phyloP scores from a whole-genome alignment of 495 filamentous ascomycete species.

The Daldinia loculata region DNA sequence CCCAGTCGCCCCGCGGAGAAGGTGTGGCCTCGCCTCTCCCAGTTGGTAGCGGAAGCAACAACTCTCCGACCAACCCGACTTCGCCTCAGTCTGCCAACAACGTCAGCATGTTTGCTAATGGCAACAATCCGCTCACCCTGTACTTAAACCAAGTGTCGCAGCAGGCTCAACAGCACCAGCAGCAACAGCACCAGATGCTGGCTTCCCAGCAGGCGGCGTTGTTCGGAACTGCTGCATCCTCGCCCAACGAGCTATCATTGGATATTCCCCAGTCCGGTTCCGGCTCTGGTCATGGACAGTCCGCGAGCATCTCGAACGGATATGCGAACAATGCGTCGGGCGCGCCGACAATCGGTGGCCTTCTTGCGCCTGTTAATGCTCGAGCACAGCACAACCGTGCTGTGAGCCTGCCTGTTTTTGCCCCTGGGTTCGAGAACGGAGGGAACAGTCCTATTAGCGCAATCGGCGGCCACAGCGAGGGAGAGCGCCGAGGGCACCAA shows the following conservation, averaged over 20 bases:
- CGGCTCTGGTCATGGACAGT: slow-evolving; percentile 66
- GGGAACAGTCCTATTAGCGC: slow-evolving; percentile 56
- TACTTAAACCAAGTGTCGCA: slow-evolving; percentile 87
- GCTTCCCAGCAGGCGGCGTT: slow-evolving; percentile 68
- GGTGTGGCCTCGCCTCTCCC: slow-evolving; percentile 76
- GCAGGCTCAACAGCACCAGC: slow-evolving; percentile 78
- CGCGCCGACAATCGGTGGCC: slow-evolving; percentile 73
- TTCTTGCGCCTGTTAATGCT: slow-evolving; percentile 75
- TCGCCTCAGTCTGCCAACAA: slow-evolving; percentile 48
- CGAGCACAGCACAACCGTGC: slow-evolving; percentile 83
- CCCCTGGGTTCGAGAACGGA: slow-evolving; percentile 61
- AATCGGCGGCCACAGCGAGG: slow-evolving; percentile 52
- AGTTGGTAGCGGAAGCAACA: slow-evolving; percentile 64
- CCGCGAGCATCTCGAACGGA: slow-evolving; percentile 68
- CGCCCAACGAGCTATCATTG: slow-evolving; percentile 60
- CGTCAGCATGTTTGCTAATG: slow-evolving; percentile 77
- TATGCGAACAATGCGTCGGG: slow-evolving; percentile 62
- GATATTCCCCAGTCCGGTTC: slow-evolving; percentile 66
- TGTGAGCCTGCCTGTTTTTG: slow-evolving; percentile 78
- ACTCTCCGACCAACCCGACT: slow-evolving; percentile 55
- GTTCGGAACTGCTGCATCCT: slow-evolving; percentile 65
- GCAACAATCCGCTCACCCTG: slow-evolving; percentile 92
- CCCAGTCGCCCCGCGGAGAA: slow-evolving; percentile 68
- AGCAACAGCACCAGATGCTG: slow-evolving; percentile 71
- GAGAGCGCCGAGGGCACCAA: slow-evolving; percentile 62